Evolutionary conservation across 2,329 filamentous ascomycete genomes (phyloP), one percentile per base, ranked within the genome.

Genomic region (Cryphonectria japonica): DNA sequence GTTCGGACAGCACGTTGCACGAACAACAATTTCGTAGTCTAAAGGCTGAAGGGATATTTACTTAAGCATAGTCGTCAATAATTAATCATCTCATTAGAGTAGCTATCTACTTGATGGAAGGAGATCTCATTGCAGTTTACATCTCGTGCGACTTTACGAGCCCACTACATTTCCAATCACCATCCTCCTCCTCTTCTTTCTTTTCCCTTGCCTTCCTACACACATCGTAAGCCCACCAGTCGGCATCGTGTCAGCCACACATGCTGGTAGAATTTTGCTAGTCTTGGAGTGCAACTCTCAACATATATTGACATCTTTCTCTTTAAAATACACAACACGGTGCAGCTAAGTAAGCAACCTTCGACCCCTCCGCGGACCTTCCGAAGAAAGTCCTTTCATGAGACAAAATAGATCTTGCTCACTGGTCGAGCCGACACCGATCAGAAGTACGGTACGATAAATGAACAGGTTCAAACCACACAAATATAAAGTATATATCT

Each of bases 381-480:
- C 26, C 29, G 16, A 37, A n/a, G 16, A 9, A 11, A 11, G 29
- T 39, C 59, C 16, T 9, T 11, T 19, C 7, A 50, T 9, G 46
- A n/a, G 9, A 39, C 9, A 4, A 41, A 39, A 19, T 26, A 6
- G 34, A 32, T 46, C 61, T 32, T 26, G 61, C 39, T 19, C 43
- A 32, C 7, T 46, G n/a, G 14, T 29, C 22, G 29, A 66, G n/a
- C 59, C 46, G 60, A 29, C 34, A 62, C 68, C 67, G 32, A n/a
- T 39, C n/a, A 46, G 64, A 70, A 70, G 43, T 68, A 70, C 66
- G 68, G 66, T 72, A 72, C 71, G 67, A 70, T 65, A 72, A 70
- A 19, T 62, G 60, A 66, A 66, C 22, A 70, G 52, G 64, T 43
- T 60, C 61, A 71, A 69, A 46, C 34, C 59, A 39, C 32, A 61